Conservation (phyloP, 345 rosid species). For the Brassica rapa region DNA sequence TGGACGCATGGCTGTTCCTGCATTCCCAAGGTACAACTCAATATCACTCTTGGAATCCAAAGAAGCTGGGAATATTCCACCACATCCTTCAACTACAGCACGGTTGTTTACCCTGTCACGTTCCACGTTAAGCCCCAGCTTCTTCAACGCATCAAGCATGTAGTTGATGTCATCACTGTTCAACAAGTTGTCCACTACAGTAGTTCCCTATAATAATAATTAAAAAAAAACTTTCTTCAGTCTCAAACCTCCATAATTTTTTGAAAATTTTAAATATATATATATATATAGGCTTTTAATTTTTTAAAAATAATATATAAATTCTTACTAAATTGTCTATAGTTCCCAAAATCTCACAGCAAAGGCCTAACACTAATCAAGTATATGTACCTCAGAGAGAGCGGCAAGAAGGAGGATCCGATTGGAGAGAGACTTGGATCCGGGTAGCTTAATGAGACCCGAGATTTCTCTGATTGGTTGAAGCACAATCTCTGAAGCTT, state of each 20-base stretch:
- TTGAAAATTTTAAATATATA: no score
- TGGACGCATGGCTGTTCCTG: constrained; percentile 98
- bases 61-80: constrained; percentile 74
- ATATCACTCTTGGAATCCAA: constrained; percentile 54
- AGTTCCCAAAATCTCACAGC: no score
- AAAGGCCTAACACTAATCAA: no score
- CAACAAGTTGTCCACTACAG: constrained; percentile 87
- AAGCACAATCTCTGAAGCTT: constrained; percentile 66
- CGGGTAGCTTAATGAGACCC: constrained; percentile 80
- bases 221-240: not conserved
- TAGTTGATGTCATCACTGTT: constrained; percentile 82
- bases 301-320: no score
- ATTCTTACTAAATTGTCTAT: no score
- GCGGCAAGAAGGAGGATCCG: constrained; percentile 94
- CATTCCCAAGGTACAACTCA: constrained; percentile 92
- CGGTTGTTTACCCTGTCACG: constrained; percentile 54
- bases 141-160: constrained; percentile 89
- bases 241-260: not conserved
- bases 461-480: constrained; percentile 85
- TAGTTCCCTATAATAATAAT: constrained; percentile 60
- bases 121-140: constrained; percentile 68
- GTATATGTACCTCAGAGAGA: constrained; percentile 25
- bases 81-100: constrained; percentile 81
- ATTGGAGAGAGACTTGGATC: constrained; percentile 92
- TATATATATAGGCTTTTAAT: no score